A percentile compares a stretch with the other conserved stretches of the same genome.
Conservation (phyloP, 768 basidiomycete species). For the Gymnopilus junonius region DNA sequence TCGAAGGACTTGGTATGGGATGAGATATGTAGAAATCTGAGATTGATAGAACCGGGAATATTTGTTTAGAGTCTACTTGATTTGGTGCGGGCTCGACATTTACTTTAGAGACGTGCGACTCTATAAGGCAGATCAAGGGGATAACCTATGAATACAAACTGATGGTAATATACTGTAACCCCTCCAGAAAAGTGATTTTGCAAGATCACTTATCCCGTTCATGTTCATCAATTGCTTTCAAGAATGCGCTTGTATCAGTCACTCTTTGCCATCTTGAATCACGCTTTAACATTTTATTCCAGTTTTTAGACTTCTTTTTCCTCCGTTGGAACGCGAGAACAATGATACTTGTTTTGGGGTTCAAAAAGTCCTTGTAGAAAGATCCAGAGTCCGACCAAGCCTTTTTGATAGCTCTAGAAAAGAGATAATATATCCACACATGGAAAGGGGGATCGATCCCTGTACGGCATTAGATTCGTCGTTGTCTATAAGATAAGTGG, state of each 20-base stretch:
- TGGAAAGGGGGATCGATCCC: slow-evolving; percentile 11
- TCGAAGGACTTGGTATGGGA: too few species aligned
- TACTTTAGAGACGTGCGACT: too few species aligned
- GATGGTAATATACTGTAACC: too few species aligned
- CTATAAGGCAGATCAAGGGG: too few species aligned
- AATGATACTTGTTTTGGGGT: slow-evolving; percentile 4
- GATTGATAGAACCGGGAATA: too few species aligned
- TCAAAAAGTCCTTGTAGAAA: slow-evolving; percentile 3
- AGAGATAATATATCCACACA: slow-evolving; percentile 3
- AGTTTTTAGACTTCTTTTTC: slow-evolving; percentile 2
- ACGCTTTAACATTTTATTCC: neutral
- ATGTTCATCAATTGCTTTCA: neutral
- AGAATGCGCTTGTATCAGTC: neutral
- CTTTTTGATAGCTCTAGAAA: slow-evolving; percentile 1
- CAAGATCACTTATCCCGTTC: neutral
- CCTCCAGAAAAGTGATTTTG: too few species aligned
- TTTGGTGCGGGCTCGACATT: too few species aligned
- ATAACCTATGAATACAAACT: too few species aligned
- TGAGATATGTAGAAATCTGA: too few species aligned
- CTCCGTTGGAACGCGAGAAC: slow-evolving; percentile 2
- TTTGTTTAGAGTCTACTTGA: too few species aligned
- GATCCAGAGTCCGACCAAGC: slow-evolving; percentile 5
- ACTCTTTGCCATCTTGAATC: slow-evolving; percentile 7
- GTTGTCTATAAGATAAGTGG: neutral
- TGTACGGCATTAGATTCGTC: too few species aligned